Percentiles rank a stretch among this genome's conserved stretches.
These are phyloP conservation scores for Pseudodiploospora longispora DNA, from an alignment of 2,329 filamentous ascomycete species.

Conservation along the genomic window DNA sequence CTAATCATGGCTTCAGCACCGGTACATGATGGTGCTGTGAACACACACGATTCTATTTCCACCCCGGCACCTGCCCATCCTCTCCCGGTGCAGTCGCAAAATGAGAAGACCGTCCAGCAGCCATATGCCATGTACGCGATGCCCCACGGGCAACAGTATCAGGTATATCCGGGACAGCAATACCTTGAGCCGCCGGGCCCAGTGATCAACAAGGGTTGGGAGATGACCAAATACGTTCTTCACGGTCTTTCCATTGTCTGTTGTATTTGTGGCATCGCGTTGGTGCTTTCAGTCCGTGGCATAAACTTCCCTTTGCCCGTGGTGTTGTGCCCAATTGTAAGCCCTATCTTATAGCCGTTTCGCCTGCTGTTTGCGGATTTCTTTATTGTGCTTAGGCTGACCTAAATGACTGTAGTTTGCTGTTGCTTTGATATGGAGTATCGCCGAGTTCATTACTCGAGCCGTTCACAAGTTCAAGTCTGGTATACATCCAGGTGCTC, in stretches of 20 bases:
- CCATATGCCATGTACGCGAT: not conserved
- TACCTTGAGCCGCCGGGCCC: not conserved
- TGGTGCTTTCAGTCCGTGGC: conserved; percentile 14
- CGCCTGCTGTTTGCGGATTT: too few species aligned
- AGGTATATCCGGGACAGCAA: conserved; percentile 3
- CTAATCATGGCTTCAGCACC: too few species aligned
- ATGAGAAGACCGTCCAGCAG: not conserved
- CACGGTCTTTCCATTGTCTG: conserved; percentile 19
- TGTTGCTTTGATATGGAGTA: conserved; percentile 28
- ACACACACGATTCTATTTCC: not conserved
- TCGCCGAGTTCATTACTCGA: conserved; percentile 30
- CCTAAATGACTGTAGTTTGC: conserved; percentile 20
- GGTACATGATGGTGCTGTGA: too few species aligned
- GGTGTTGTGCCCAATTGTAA: conserved; percentile 3
- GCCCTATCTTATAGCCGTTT: too few species aligned
- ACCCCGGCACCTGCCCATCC: not conserved
- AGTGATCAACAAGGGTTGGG: not conserved
- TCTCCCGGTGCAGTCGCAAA: not conserved
- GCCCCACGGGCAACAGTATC: not conserved
- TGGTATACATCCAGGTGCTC: conserved; percentile 35
- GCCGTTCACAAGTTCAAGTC: conserved; percentile 21
- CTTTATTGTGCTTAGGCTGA: too few species aligned
- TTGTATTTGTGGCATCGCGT: conserved; percentile 18
- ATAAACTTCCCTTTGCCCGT: too few species aligned
- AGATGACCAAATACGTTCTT: conserved; percentile 21